phyloP scores from a whole-genome alignment of 2,329 filamentous ascomycete genomes.

The Penicillium sp. region DNA sequence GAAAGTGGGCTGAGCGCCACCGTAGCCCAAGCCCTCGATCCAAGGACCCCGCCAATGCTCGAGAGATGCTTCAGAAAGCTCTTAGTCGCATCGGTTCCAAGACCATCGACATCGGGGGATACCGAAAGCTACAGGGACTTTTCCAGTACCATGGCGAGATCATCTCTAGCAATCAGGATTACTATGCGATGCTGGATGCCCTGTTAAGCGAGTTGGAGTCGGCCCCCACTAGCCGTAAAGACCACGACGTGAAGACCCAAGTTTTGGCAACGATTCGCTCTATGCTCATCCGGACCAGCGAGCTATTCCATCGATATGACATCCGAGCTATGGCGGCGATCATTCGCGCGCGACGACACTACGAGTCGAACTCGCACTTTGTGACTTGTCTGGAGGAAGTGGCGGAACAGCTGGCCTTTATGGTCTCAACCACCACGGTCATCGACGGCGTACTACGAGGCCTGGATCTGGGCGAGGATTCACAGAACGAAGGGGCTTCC shows the following conservation, averaged over 20 bases:
- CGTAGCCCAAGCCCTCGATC: conserved; percentile 37
- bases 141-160: conserved; percentile 36
- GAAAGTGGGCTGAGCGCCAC: conserved; percentile 33
- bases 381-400: conserved; percentile 39
- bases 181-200: conserved; percentile 36
- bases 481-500: conserved; percentile 28
- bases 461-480: conserved; percentile 27
- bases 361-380: conserved; percentile 38
- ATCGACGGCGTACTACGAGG: conserved; percentile 34
- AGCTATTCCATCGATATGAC: conserved; percentile 34
- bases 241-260: conserved; percentile 40
- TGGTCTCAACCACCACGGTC: conserved; percentile 16
- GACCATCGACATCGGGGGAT: conserved; percentile 39
- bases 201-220: conserved; percentile 37
- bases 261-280: conserved; percentile 40
- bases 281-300: conserved; percentile 35
- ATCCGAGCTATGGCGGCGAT: conserved; percentile 34
- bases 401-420: conserved; percentile 31
- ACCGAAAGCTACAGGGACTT: conserved; percentile 41
- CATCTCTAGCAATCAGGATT: conserved; percentile 33
- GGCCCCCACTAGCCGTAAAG: conserved; percentile 27
- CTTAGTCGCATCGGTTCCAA: conserved; percentile 34
- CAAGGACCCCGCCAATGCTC: conserved; percentile 35
- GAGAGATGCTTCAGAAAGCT: conserved; percentile 37
- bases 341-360: conserved; percentile 35